Evolutionary conservation across 2,329 filamentous ascomycete genomes (phyloP), one percentile per base, ranked within the genome.

Genomic region (Pseudogymnoascus sp.): DNA sequence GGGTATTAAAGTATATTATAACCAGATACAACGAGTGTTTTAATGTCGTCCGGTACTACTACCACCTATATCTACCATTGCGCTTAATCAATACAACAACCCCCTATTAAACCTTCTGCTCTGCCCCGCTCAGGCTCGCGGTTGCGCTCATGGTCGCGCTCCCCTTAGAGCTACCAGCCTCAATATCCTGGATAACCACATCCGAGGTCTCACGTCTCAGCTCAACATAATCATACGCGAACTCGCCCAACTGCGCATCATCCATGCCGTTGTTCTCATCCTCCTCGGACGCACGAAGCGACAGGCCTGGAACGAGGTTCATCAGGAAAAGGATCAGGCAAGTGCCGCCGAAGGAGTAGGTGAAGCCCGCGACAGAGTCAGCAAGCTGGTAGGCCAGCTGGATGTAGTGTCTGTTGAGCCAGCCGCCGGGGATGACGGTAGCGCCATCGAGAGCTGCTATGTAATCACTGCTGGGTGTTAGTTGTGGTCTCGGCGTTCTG

Each of bases 241-340:
- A 96, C 79, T 96, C 92, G 74, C 92, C 92, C 72, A 96, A 90
- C 77, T 96, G 92, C 23, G 90, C 87, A 71, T 96, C 92, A 71
- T 96, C 92, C 66, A 96, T 92, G 69, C 92, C 92, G 45, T 92
- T 79, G 62, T 92, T 86, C 76, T 96, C 92, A 39, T 90, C 89
- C 67, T 95, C 89, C 69, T 91, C 88, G 13, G 79, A 82, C 0
- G 87, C 88, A 61, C 92, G 89, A 51, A 96, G 85, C 64, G 84
- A 85, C 41, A 96, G 80, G 11, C 88, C 88, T 0, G 92, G 90
- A 25, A 95, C 81, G 68, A 92, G 81, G 75, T 92, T 92, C 78
- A 93, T 87, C 68, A 93, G 70, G 75, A 92, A 90, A 8, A 95
- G 84, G 72, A 96, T 95, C 65, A 92, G 73, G 74, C 86, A 90